These are phyloP conservation scores for Trebouxiophyceae sp. DNA, from an alignment of 163 green algal species.

Conservation along the genomic window DNA sequence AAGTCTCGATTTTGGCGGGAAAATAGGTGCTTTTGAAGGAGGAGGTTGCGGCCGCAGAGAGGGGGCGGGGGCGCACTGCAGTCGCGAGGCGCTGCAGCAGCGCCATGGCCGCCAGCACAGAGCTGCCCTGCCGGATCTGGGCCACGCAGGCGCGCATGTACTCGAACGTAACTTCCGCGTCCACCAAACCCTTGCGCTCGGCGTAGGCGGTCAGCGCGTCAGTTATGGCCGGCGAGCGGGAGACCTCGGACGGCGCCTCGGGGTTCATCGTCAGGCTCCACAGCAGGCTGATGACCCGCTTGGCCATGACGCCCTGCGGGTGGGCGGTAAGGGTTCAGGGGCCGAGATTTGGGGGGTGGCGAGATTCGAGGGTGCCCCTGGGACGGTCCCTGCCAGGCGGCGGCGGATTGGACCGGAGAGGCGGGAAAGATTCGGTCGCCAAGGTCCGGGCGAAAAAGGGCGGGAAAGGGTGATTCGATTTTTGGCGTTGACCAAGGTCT, in stretches of 20 bases:
- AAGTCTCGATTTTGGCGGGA: no score
- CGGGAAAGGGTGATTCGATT: neutral
- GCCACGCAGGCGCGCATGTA: constrained; percentile 10
- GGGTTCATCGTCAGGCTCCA: constrained; percentile 17
- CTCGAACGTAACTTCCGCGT: neutral
- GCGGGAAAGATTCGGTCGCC: neutral
- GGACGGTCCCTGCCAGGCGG: no score
- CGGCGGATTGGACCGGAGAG: no score
- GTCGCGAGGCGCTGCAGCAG: constrained; percentile 1
- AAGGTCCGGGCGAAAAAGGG: neutral
- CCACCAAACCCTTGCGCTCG: neutral
- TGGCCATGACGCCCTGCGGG: constrained; percentile 6
- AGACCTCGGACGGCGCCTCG: constrained; percentile 3
- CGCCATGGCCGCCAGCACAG: neutral
- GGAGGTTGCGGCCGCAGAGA: no score
- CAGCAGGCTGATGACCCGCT: constrained; percentile 23
- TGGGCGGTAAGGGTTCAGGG: no score
- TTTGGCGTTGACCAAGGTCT: no score
- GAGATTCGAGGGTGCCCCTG: no score
- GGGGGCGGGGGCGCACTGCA: no score
- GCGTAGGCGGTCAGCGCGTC: constrained; percentile 17
- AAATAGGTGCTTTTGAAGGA: no score
- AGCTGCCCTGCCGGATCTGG: neutral
- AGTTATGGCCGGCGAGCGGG: constrained; percentile 2
- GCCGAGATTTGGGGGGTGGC: no score